Evolutionary conservation across 352 stramenopile genomes (phyloP).

Genomic region (Phytophthora capsici): DNA sequence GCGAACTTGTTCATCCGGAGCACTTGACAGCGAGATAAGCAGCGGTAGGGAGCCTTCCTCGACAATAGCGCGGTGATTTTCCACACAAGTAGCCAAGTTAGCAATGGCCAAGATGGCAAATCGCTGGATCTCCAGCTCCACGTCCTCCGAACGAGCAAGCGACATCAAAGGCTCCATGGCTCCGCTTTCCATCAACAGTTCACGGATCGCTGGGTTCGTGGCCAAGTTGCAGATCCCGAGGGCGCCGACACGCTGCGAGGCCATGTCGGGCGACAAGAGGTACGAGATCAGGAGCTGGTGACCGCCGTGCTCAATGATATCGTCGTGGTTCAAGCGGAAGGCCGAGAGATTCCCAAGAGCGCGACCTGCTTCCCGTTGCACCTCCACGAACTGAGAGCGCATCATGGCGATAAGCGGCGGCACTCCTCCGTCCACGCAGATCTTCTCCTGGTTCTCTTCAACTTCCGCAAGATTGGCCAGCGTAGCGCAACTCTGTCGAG

Average conservation of each 20-base stretch:
- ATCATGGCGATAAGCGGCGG: conserved; percentile 94
- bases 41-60: conserved; percentile 94
- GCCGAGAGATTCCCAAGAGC: conserved; percentile 94
- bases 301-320: conserved; percentile 91
- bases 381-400: conserved; percentile 95
- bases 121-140: conserved; percentile 96
- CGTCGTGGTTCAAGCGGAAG: conserved; percentile 88
- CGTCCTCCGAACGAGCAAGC: conserved; percentile 93
- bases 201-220: conserved; percentile 90
- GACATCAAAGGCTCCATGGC: conserved; percentile 96
- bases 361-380: conserved; percentile 91
- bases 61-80: conserved; percentile 95
- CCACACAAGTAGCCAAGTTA: conserved; percentile 94
- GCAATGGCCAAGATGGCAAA: conserved; percentile 94
- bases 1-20: conserved; percentile 92
- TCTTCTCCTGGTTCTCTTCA: conserved; percentile 95
- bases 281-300: conserved; percentile 97
- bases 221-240: conserved; percentile 96
- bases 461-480: conserved; percentile 96
- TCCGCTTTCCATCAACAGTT: conserved; percentile 93
- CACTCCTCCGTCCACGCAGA: conserved; percentile 92
- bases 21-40: conserved; percentile 95
- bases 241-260: conserved; percentile 92
- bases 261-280: conserved; percentile 94
- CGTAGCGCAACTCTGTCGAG: conserved; percentile 91